A percentile compares a stretch with the other conserved stretches of the same genome.
phyloP scores from a whole-genome alignment of 768 basidiomycete species.

The Chiua virens region DNA sequence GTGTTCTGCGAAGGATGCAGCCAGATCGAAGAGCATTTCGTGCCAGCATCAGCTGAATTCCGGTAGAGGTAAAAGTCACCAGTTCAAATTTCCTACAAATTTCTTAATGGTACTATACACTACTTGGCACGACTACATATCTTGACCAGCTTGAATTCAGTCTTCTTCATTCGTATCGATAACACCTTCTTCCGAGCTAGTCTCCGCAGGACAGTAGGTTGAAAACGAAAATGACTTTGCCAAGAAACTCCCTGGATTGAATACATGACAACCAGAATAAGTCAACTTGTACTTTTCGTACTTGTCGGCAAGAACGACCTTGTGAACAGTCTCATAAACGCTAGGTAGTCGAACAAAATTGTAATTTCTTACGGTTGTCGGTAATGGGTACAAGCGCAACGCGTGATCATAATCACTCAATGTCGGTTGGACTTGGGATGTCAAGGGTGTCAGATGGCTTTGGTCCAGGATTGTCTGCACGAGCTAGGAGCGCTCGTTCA shows the following conservation, averaged over 20 bases:
- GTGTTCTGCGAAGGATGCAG: conserved; percentile 5
- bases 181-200: conserved; percentile 79
- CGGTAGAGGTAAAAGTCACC: not conserved
- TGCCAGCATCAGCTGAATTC: conserved; percentile 25
- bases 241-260: conserved; percentile 94
- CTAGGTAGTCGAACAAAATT: not conserved
- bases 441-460: conserved; percentile 87
- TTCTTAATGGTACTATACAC: too few species aligned
- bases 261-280: conserved; percentile 97
- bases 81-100: too few species aligned
- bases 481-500: conserved; percentile 49
- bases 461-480: conserved; percentile 98
- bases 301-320: conserved; percentile 94
- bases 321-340: conserved; percentile 3
- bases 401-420: conserved; percentile 90
- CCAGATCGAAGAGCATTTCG: conserved; percentile 14
- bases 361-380: conserved; percentile 71
- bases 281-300: conserved; percentile 96
- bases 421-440: conserved; percentile 81
- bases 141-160: conserved; percentile 8
- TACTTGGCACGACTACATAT: not conserved
- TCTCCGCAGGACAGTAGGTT: conserved; percentile 83
- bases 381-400: conserved; percentile 89
- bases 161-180: conserved; percentile 42
- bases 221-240: conserved; percentile 83